Evolutionary conservation across 2,329 filamentous ascomycete species (phyloP), one percentile per base, ranked within the genome.

Genomic region (Fusarium mundagurra): DNA sequence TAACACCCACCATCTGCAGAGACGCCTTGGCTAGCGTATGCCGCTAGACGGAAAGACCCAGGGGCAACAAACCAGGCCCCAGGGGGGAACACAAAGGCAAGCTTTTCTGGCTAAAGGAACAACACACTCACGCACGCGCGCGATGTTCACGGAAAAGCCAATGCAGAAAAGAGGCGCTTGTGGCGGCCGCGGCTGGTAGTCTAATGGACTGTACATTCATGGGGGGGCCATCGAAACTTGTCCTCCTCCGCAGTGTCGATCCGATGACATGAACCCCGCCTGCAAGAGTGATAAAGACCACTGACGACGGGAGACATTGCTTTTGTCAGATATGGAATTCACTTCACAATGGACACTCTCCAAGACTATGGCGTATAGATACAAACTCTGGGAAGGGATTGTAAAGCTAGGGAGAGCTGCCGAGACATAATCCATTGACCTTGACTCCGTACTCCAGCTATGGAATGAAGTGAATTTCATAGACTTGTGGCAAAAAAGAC

Each of bases 101-200:
- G 24, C 38, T 44, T 47, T 36, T n/a, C 20, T 36, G 50, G 62
- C 50, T 67, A 50, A 43, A 67, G 57, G 54, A 67, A 53, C 57
- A 62, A 36, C 31, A 33, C 41, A n/a, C 41, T n/a, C 62, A 41
- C 48, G 9, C 47, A 24, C 31, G 12, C 48, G 59, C 45, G 50
- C 24, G n/a, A 61, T 74, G 64, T 51, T 63, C 54, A 48, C 31
- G 54, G 61, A 59, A 61, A 60, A 66, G 48, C 61, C 33, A 66
- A 67, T 48, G 48, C 50, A 71, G 44, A 45, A 69, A 65, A 72
- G 73, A 64, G 67, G 71, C 72, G 74, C 68, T 73, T 76, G 76
- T 76, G 76, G 74, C 74, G 74, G 76, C 58, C 68, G 61, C 67
- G 67, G 53, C 38, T 69, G 72, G 54, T 47, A n/a, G n/a, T n/a